These are phyloP conservation scores for Phlyctochytrium planicorne DNA, from an alignment of 192 early-diverging fungal genomes.

Conservation along the genomic window DNA sequence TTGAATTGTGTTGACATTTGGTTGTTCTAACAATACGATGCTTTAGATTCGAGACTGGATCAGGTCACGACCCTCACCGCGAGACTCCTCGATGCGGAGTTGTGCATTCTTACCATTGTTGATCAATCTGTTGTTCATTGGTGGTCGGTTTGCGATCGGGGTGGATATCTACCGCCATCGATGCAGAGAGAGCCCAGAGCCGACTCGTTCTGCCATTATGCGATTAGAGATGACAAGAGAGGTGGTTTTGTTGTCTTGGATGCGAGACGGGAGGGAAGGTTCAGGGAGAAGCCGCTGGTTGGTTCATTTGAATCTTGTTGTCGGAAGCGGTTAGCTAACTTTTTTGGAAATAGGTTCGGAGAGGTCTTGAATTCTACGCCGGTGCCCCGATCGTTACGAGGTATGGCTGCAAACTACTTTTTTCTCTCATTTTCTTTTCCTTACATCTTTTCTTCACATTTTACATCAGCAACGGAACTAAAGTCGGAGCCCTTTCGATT, in stretches of 20 bases:
- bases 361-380: conserved; percentile 20
- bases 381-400: conserved; percentile 20
- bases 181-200: background rate
- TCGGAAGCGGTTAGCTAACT: background rate
- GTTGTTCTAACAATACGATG: background rate
- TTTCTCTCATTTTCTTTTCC: background rate
- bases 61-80: conserved; percentile 17
- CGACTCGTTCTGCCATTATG: conserved; percentile 27
- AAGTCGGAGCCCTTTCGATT: conserved; percentile 22
- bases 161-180: conserved; percentile 6
- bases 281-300: conserved; percentile 14
- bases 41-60: conserved; percentile 20
- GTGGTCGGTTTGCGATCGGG: conserved; percentile 24
- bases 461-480: conserved; percentile 19
- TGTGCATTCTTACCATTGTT: conserved; percentile 18
- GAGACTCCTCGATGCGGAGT: conserved; percentile 13
- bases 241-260: conserved; percentile 26
- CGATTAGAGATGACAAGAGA: conserved; percentile 18
- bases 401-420: conserved; percentile 3
- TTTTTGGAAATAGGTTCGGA: background rate
- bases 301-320: background rate
- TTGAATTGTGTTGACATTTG: background rate
- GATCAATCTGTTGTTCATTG: conserved; percentile 8
- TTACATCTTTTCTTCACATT: no score
- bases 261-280: conserved; percentile 22